These are phyloP conservation scores for Arthroderma sp. DNA, from an alignment of 2,329 filamentous ascomycete genomes.

Conservation along the genomic window DNA sequence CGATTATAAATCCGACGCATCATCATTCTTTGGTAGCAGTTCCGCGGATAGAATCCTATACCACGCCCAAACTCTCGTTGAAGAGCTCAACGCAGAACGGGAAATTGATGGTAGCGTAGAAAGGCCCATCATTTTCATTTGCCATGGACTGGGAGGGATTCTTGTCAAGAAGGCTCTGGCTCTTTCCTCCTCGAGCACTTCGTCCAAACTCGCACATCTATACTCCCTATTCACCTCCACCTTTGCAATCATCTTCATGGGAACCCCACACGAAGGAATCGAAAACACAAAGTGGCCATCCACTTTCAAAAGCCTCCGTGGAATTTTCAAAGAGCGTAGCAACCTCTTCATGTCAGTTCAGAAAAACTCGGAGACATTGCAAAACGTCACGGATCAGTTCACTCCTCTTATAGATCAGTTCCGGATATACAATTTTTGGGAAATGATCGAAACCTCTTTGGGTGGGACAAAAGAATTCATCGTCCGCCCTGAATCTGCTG, in stretches of 20 bases:
- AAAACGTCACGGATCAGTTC: slow-evolving; percentile 28
- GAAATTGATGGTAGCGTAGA: not conserved
- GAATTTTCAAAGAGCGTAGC: not conserved
- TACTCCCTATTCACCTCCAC: slow-evolving; percentile 16
- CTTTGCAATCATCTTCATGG: slow-evolving; percentile 25
- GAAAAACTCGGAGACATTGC: slow-evolving; percentile 28
- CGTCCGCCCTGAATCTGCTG: slow-evolving; percentile 19
- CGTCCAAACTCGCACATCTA: slow-evolving; percentile 16
- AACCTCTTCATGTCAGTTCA: slow-evolving; percentile 27
- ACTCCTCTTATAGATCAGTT: slow-evolving; percentile 25
- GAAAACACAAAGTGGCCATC: not conserved
- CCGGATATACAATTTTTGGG: slow-evolving; percentile 28
- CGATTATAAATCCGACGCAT: slow-evolving; percentile 15
- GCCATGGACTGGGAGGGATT: slow-evolving; percentile 26
- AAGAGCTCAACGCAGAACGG: not conserved
- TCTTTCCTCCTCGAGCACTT: slow-evolving; percentile 14
- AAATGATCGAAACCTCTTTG: slow-evolving; percentile 25
- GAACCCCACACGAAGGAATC: slow-evolving; percentile 21
- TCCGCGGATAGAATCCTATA: not conserved
- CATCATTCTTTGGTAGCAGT: not conserved
- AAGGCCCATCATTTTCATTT: slow-evolving; percentile 26
- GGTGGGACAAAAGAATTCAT: slow-evolving; percentile 22
- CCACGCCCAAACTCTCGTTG: not conserved
- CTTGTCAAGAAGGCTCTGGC: slow-evolving; percentile 22
- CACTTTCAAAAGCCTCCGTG: not conserved